Base-by-base conservation (phyloP, 768 basidiomycete genomes). In the Polyporus arcularius region DNA sequence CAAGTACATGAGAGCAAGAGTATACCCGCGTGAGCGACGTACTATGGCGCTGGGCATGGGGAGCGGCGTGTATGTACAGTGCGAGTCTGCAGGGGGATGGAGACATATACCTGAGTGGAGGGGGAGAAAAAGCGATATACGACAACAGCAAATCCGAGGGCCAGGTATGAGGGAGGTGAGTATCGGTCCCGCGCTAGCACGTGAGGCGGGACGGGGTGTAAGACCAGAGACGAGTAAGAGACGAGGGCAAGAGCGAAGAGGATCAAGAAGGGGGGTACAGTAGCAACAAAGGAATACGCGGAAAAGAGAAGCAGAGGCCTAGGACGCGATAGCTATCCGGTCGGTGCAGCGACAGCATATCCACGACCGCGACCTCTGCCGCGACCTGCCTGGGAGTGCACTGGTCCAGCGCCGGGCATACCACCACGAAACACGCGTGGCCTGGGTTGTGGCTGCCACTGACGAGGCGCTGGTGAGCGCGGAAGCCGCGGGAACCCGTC, bases 351-450 rank as follows among this genome's bases (percentile, higher is more conserved):
- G 18, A 46, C 14, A 7, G 53, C 12, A 41, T 42, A 55, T 5
- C 55, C 61, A 10, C 58, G 58, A 2, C 61, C 58, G 12, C 59
- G 53, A 3, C 59, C 59, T 7, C 59, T 53, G 18, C 53, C 57
- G 31, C 60, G 57, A 2, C 61, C 61, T 11, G 42, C 35, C 53
- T 43, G 41, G n/a, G 38, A 5, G 50, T 39, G 50, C 14, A 38
- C 31, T 9, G 43, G 4, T 4, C 10, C 50, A 32, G 12, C 31
- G 2, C 18, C 38, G 4, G 50, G 53, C 14, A 16, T 12, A 18
- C 42, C 42, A 10, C 42, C 42, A 12, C 42, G 40, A 41, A 55
- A 43, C 26, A 41, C 8, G 38, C 38, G 12, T 28, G 32, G 53
- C 40, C 42, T 18, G 39, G 41, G 41, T 3, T 40, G 40, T 15